Conservation (phyloP, 1,139 yeast genomes). For the Geotrichum cucujoidarum region DNA sequence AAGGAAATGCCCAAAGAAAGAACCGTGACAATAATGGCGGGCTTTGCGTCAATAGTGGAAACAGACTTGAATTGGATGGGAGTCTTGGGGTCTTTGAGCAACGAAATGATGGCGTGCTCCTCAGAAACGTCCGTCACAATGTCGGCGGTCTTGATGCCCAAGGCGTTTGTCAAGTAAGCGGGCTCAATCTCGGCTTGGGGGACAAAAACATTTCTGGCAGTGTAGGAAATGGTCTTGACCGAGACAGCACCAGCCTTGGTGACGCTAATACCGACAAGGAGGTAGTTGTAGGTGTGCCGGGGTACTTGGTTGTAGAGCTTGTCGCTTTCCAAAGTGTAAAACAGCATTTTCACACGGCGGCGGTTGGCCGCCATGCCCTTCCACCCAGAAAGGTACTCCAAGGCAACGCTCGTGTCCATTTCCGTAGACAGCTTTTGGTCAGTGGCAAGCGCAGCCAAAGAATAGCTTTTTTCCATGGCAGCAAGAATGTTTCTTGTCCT, state of each 20-base stretch:
- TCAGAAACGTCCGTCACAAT: background rate
- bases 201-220: background rate
- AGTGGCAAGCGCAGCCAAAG: background rate
- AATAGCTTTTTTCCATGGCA: background rate
- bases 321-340: background rate
- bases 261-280: background rate
- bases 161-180: background rate
- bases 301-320: background rate
- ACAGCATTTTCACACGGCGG: background rate
- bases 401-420: background rate
- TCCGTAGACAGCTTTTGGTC: background rate
- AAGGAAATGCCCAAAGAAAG: background rate
- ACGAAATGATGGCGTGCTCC: background rate
- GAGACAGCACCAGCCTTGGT: background rate
- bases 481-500: background rate
- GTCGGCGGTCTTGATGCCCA: background rate
- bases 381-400: background rate
- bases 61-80: background rate
- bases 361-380: background rate
- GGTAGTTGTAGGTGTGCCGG: conserved; percentile 3
- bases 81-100: background rate
- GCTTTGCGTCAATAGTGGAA: background rate
- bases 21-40: background rate
- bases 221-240: conserved; percentile 1
- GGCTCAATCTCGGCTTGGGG: background rate